Evolutionary conservation across 768 basidiomycete genomes (phyloP).

Genomic region (Symmetrospora coprosmae): DNA sequence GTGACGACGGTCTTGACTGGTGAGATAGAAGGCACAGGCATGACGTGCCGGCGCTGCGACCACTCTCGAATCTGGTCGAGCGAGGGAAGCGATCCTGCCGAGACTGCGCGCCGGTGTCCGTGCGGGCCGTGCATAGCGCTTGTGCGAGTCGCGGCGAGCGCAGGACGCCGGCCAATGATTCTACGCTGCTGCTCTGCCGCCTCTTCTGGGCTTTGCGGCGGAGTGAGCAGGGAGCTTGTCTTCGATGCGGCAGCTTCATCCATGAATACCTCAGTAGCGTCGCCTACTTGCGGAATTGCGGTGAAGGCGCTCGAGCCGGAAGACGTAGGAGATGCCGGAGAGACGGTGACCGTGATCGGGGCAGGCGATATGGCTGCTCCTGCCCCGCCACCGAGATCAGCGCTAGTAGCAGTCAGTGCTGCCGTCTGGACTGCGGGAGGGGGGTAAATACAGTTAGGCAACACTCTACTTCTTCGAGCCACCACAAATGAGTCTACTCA

Average conservation of each 20-base stretch:
- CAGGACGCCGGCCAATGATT: neutral
- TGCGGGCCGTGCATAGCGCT: neutral
- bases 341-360: neutral
- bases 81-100: conserved; percentile 10
- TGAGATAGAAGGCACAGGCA: too few species aligned
- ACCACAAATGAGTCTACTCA: neutral
- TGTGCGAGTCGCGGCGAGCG: neutral
- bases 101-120: neutral
- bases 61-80: conserved; percentile 8
- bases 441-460: too few species aligned
- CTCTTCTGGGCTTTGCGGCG: neutral
- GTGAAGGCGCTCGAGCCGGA: too few species aligned
- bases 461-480: too few species aligned
- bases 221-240: neutral
- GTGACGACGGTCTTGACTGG: too few species aligned
- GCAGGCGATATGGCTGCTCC: neutral
- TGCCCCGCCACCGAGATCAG: too few species aligned
- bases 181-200: neutral
- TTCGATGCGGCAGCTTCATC: neutral
- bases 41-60: neutral
- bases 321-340: neutral
- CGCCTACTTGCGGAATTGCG: neutral
- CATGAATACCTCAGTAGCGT: neutral
- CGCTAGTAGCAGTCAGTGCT: too few species aligned
- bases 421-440: too few species aligned